phyloP scores from a whole-genome alignment of 495 filamentous ascomycete species.

The Melanomma pulvis-pyrius region DNA sequence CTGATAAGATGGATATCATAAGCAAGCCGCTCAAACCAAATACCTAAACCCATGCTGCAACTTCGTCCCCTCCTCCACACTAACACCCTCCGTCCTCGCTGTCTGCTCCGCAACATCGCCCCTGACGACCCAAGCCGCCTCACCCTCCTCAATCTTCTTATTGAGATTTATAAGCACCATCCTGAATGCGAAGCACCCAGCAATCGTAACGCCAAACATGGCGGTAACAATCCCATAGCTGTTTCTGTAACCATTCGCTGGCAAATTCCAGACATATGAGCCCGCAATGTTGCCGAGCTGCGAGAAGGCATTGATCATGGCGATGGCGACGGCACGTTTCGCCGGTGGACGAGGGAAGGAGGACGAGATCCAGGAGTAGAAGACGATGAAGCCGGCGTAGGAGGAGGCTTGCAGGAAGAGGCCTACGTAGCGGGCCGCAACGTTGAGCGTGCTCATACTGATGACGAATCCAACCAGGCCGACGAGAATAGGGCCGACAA shows the following conservation, averaged over 20 bases:
- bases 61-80: slow-evolving; percentile 15
- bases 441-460: slow-evolving; percentile 18
- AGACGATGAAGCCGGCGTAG: slow-evolving; percentile 31
- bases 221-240: slow-evolving; percentile 25
- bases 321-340: slow-evolving; percentile 28
- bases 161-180: slow-evolving; percentile 10
- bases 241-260: slow-evolving; percentile 17
- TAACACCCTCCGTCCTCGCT: slow-evolving; percentile 10
- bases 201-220: slow-evolving; percentile 29
- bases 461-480: slow-evolving; percentile 26
- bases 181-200: slow-evolving; percentile 14
- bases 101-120: slow-evolving; percentile 19
- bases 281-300: slow-evolving; percentile 27
- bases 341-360: slow-evolving; percentile 26
- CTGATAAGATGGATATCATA: no score
- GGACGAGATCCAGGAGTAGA: slow-evolving; percentile 26
- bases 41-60: slow-evolving; percentile 21
- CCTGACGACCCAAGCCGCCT: slow-evolving; percentile 9
- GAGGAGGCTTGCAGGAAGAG: slow-evolving; percentile 25
- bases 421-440: slow-evolving; percentile 24
- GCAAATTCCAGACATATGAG: slow-evolving; percentile 22
- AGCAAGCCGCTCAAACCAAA: slow-evolving; percentile 21
- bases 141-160: slow-evolving; percentile 26
- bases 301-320: slow-evolving; percentile 22
- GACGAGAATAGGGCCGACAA: slow-evolving; percentile 15